phyloP scores from a whole-genome alignment of 108 stramenopile genomes.

The Fistulifera solaris region DNA sequence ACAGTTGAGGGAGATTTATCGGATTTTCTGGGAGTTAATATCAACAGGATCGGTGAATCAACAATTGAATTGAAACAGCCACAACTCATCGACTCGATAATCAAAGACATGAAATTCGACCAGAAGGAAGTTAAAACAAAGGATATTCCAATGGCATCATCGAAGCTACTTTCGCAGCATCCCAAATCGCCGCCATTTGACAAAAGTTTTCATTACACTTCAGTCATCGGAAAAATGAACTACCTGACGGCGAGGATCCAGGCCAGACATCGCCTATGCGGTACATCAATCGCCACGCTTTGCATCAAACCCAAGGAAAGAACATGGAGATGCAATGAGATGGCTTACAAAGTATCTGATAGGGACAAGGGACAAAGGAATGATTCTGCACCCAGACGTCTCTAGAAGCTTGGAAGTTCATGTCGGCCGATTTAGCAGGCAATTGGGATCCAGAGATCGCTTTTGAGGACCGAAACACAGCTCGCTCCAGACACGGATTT shows the following conservation, averaged over 20 bases:
- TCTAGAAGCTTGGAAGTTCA: slow-evolving; percentile 25
- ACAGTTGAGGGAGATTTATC: slow-evolving; percentile 22
- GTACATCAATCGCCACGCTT: slow-evolving; percentile 30
- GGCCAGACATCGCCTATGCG: slow-evolving; percentile 32
- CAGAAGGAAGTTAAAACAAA: slow-evolving; percentile 1
- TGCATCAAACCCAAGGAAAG: slow-evolving; percentile 14
- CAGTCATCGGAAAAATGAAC: slow-evolving; percentile 34
- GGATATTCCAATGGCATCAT: slow-evolving; percentile 3
- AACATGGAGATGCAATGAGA: slow-evolving; percentile 24
- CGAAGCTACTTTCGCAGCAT: neutral
- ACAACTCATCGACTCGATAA: slow-evolving; percentile 22
- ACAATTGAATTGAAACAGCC: slow-evolving; percentile 18
- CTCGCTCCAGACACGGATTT: slow-evolving; percentile 9
- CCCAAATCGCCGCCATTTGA: slow-evolving; percentile 9
- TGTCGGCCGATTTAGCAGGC: slow-evolving; percentile 40
- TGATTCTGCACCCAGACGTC: slow-evolving; percentile 13
- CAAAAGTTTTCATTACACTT: slow-evolving; percentile 17
- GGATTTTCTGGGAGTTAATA: slow-evolving; percentile 33
- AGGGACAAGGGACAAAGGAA: slow-evolving; percentile 1
- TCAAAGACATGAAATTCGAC: slow-evolving; percentile 9
- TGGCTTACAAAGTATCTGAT: slow-evolving; percentile 21
- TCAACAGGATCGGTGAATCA: slow-evolving; percentile 6
- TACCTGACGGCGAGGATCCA: slow-evolving; percentile 18
- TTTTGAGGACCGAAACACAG: neutral
- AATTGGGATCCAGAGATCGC: slow-evolving; percentile 6